Base-by-base conservation (phyloP, 169 alveolate genomes). In the Eimeria tenella region DNA sequence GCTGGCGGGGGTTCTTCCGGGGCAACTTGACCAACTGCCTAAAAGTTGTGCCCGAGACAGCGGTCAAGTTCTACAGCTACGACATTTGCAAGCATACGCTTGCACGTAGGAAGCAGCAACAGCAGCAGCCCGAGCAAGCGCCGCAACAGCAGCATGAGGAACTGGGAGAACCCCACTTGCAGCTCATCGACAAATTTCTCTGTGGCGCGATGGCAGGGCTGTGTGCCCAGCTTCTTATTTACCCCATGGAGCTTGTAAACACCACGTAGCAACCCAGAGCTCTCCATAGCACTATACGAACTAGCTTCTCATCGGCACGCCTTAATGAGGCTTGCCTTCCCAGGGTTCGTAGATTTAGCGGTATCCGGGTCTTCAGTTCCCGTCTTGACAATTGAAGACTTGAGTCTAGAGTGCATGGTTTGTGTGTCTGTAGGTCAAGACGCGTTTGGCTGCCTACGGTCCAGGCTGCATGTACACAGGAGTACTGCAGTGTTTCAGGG, bases 221-320 rank as follows among this genome's bases (percentile, higher is more conserved):
- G 60, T 79, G 93, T 49, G 96, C 96, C 6, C 96, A 95, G 74
- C 88, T 95, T 19, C 42, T 74, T 55, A 94, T 95, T 9, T 95
- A 95, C 71, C 97, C 97, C 17, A 86, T 95, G 95, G 97, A 95
- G 93, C 70, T 94, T 10, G 95, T 95, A 56, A 95, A 93, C 94
- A 52, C 96, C 63, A 17, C 21, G 8, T 31, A 31, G 42, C 42
- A 31, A 31, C 42, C 4, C 42, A 31, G 42, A 31, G 2, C 42
- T 31, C 2, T 31, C 42, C 2, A 2, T 31, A 31, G 42, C 42
- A 31, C 42, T 2, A 31, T 1, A 31, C 42, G 42, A 31, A 31
- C 42, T 31, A 31, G 42, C 42, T 31, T 31, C 42, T 31, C 42
- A 31, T 2, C 4, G 68, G 21, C 68, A 58, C 11, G 68, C 68